Percentiles rank a stretch among this genome's conserved stretches.
Evolutionary conservation across 805 yeast genomes (phyloP).

Genomic region (Wickerhamomyces canadensis): DNA sequence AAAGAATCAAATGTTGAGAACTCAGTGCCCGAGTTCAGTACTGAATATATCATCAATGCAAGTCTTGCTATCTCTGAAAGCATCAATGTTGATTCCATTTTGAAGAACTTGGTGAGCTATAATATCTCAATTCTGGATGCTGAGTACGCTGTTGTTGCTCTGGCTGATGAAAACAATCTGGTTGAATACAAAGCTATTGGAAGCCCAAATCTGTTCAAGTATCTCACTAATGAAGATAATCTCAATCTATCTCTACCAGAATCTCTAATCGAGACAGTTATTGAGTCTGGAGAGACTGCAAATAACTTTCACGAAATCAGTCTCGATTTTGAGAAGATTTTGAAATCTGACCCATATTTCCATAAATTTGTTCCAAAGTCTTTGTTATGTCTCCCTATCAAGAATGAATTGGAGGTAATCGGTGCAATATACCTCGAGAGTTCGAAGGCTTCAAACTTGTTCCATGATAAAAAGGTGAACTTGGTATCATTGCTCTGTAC

Average conservation of each 20-base stretch:
- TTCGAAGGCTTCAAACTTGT: constrained; percentile 21
- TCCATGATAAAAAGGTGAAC: constrained; percentile 32
- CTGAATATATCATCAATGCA: constrained; percentile 31
- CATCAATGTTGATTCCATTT: constrained; percentile 32
- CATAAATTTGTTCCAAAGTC: constrained; percentile 28
- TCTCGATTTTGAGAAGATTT: constrained; percentile 28
- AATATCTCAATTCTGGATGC: constrained; percentile 34
- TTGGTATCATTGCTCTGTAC: constrained; percentile 39
- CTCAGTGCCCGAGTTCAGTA: constrained; percentile 5
- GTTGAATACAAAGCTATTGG: constrained; percentile 28
- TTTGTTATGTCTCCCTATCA: constrained; percentile 41
- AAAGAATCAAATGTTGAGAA: constrained; percentile 11
- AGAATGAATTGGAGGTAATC: constrained; percentile 32
- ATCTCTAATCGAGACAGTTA: constrained; percentile 31
- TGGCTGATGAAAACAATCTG: constrained; percentile 24
- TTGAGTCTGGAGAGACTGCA: constrained; percentile 32
- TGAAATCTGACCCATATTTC: constrained; percentile 37
- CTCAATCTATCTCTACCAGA: constrained; percentile 40
- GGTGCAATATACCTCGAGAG: constrained; percentile 44
- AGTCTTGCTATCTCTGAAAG: constrained; percentile 47
- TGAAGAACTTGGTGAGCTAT: constrained; percentile 33
- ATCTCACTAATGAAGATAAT: constrained; percentile 37
- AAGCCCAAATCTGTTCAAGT: constrained; percentile 28
- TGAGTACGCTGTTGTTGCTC: constrained; percentile 28
- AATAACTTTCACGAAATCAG: constrained; percentile 31